phyloP scores from a whole-genome alignment of 148 eudicot species.

The Fallopia convolvulus region DNA sequence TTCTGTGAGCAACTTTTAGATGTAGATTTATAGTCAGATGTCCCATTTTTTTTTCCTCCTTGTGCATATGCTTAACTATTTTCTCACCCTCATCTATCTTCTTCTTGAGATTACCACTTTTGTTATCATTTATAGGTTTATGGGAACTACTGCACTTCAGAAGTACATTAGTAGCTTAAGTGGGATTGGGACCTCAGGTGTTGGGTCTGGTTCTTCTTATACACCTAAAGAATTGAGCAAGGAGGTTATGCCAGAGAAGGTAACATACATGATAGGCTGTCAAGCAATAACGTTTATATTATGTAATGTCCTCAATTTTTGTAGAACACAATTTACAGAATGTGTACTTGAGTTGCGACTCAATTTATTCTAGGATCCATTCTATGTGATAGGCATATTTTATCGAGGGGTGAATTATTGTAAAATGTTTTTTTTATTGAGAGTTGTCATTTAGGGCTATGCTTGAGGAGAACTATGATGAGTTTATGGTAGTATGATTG shows the following conservation, averaged over 20 bases:
- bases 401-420: background rate
- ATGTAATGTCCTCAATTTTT: background rate
- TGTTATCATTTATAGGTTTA: slow-evolving; percentile 40
- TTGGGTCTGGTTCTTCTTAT: slow-evolving; percentile 82
- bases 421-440: background rate
- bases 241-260: slow-evolving; percentile 92
- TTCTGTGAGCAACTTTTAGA: background rate
- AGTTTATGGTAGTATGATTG: background rate
- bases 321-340: background rate
- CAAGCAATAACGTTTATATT: background rate
- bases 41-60: slow-evolving; percentile 7
- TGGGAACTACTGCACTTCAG: slow-evolving; percentile 83
- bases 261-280: slow-evolving; percentile 8
- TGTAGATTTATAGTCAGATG: background rate
- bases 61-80: background rate
- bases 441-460: background rate
- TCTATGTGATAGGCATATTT: background rate
- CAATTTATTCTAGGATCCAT: background rate
- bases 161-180: slow-evolving; percentile 77
- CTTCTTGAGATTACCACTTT: background rate
- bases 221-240: slow-evolving; percentile 71
- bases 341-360: background rate
- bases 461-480: background rate
- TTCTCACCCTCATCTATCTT: background rate
- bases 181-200: slow-evolving; percentile 86